Percentiles rank a stretch among this genome's conserved stretches.
Conservation (phyloP, 176 grass and related monocot species). For the Ensete ventricosum region DNA sequence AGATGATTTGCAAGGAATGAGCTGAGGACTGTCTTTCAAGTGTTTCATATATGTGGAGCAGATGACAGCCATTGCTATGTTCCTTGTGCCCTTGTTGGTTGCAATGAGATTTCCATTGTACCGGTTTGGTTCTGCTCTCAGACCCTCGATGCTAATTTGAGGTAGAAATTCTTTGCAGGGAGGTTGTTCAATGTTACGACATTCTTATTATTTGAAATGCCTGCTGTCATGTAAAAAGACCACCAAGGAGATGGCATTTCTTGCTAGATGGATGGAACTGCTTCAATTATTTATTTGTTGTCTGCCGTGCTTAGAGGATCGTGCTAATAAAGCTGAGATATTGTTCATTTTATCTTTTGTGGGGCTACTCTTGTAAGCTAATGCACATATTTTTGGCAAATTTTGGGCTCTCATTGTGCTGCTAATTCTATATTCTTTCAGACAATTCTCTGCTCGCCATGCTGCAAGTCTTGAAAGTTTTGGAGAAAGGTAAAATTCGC, state of each 20-base stretch:
- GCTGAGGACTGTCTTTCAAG: not conserved
- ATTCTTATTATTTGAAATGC: conserved; percentile 16
- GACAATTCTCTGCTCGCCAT: too few relatives aligned
- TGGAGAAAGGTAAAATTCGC: too few relatives aligned
- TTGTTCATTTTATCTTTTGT: conserved; percentile 31
- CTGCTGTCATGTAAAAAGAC: conserved; percentile 29
- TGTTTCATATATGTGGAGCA: conserved; percentile 24
- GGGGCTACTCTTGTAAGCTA: not conserved
- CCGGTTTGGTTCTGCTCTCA: conserved; percentile 13
- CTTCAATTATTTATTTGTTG: conserved; percentile 41
- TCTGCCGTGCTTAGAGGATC: conserved; percentile 40
- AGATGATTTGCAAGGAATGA: not conserved
- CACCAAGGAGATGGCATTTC: conserved; percentile 19
- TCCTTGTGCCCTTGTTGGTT: conserved; percentile 7
- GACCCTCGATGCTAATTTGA: not conserved
- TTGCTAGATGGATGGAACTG: conserved; percentile 16
- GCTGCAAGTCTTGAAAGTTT: too few relatives aligned
- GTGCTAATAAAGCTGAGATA: conserved; percentile 62
- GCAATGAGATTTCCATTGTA: not conserved
- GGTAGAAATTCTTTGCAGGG: conserved; percentile 35
- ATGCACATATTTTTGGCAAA: too few relatives aligned
- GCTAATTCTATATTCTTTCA: too few relatives aligned
- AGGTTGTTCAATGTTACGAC: conserved; percentile 12
- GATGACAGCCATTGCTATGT: conserved; percentile 20
- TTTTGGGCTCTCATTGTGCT: too few relatives aligned